Percentiles rank a stretch among this genome's conserved stretches.
Evolutionary conservation across 257 asterid species (phyloP).

Genomic region (Striga asiatica): DNA sequence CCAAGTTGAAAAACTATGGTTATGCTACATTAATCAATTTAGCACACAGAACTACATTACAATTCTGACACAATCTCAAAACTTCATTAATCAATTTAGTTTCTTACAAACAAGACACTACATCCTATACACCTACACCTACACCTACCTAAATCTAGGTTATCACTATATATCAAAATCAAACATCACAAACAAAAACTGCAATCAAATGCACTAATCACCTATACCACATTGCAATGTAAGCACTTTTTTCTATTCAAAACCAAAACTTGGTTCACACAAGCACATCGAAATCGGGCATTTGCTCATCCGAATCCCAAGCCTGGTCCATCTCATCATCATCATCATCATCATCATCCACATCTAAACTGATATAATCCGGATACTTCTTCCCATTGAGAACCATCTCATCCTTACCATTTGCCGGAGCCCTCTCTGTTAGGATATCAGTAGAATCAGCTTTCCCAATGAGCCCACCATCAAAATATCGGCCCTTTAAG

Average conservation of each 20-base stretch:
- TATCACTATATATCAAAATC: background rate
- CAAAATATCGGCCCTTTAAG: slow-evolving; percentile 77
- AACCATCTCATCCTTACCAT: slow-evolving; percentile 32
- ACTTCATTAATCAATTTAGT: background rate
- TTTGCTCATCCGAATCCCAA: too few relatives aligned
- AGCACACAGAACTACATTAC: too few relatives aligned
- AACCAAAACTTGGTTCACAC: slow-evolving; percentile 19
- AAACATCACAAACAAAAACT: background rate
- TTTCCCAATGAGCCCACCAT: slow-evolving; percentile 38
- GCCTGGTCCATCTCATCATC: slow-evolving; percentile 11
- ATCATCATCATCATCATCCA: slow-evolving; percentile 26
- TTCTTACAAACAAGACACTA: background rate
- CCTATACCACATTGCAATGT: background rate
- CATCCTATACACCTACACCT: background rate
- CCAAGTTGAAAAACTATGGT: too few relatives aligned
- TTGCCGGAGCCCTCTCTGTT: slow-evolving; percentile 18
- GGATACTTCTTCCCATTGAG: slow-evolving; percentile 34
- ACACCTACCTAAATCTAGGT: background rate
- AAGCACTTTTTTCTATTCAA: slow-evolving; percentile 13
- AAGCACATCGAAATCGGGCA: slow-evolving; percentile 21
- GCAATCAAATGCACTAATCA: background rate
- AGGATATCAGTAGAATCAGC: slow-evolving; percentile 19
- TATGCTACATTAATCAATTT: too few relatives aligned
- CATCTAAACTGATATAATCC: slow-evolving; percentile 65
- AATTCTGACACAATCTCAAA: background rate